Conservation (phyloP, 1,139 yeast species). For the Blastobotrys petasosporus region DNA sequence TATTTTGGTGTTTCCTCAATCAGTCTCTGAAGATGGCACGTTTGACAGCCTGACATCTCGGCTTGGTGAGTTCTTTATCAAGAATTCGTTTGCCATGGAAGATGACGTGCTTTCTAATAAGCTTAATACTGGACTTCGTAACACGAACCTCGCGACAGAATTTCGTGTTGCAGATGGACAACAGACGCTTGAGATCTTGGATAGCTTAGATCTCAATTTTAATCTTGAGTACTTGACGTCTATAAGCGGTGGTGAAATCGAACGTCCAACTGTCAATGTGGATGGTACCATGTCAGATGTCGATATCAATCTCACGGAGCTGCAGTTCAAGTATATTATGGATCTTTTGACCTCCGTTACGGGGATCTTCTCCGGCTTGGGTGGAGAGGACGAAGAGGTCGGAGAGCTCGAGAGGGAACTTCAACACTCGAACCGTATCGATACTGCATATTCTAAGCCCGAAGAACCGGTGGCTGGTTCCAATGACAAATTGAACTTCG, state of each 20-base stretch:
- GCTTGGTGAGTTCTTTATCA: conserved; percentile 76
- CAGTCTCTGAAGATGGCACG: conserved; percentile 38
- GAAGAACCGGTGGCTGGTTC: conserved; percentile 9
- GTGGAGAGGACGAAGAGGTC: conserved; percentile 53
- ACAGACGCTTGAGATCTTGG: conserved; percentile 62
- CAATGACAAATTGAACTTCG: conserved; percentile 22
- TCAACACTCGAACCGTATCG: conserved; percentile 20
- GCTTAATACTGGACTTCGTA: conserved; percentile 59
- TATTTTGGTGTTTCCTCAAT: conserved; percentile 67
- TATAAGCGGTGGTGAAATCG: conserved; percentile 24
- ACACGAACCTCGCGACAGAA: conserved; percentile 58
- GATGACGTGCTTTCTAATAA: conserved; percentile 38
- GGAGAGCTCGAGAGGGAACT: conserved; percentile 41
- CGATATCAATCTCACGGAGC: conserved; percentile 65
- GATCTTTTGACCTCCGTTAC: conserved; percentile 54
- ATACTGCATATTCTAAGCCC: neutral
- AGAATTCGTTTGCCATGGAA: conserved; percentile 48
- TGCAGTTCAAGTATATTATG: conserved; percentile 60
- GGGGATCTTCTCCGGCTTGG: conserved; percentile 45
- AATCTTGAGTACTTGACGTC: conserved; percentile 51
- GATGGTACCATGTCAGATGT: conserved; percentile 62
- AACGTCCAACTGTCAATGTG: conserved; percentile 49
- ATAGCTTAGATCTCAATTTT: conserved; percentile 61
- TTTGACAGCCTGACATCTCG: conserved; percentile 61
- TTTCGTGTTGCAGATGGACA: conserved; percentile 45